Evolutionary conservation across 768 basidiomycete genomes (phyloP), one percentile per base, ranked within the genome.

Genomic region (Dacryopinax primogenitus): DNA sequence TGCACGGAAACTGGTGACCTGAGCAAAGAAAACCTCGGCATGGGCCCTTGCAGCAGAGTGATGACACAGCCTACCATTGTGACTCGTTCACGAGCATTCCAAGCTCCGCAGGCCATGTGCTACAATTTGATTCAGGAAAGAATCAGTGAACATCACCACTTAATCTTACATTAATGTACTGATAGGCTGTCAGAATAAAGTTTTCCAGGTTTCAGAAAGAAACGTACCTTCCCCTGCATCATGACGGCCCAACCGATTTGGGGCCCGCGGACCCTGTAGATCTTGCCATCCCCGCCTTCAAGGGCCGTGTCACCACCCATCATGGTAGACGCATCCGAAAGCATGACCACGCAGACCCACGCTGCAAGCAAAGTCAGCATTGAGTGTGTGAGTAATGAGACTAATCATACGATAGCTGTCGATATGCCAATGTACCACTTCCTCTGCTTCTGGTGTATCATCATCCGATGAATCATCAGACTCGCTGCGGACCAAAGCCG

Each of bases 1-100:
- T 1, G 67, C 65, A 26, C 67, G 67, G 65, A 62, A 68, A 2
- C 58, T 62, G 23, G 67, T 66, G 18, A 68, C 65, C 67, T 66
- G 35, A 1, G 67, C 45, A n/a, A n/a, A n/a, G n/a, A n/a, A n/a
- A 23, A 28, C 44, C 33, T 21, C 11, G 51, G 21, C 16, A n/a
- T 4, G 9, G 3, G 1, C 33, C 26, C 26, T 15, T 7, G 18
- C 1, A 58, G 30, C 15, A 45, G 11, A 65, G 23, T 26, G 16
- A 12, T 33, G 30, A 18, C 18, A 15, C 28, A 7, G 33, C 33
- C 12, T 23, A 62, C 62, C 62, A 62, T 62, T 11, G 62, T 37
- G 33, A 62, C 62, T 34, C 62, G 3, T 35, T 68, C 67, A 23
- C 21, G n/a, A 2, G 44, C 18, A 63, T 64, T 64, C 64, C 61